Evolutionary conservation across 2,329 filamentous ascomycete genomes (phyloP), one percentile per base, ranked within the genome.

Genomic region (Chaetothyriales sp.): DNA sequence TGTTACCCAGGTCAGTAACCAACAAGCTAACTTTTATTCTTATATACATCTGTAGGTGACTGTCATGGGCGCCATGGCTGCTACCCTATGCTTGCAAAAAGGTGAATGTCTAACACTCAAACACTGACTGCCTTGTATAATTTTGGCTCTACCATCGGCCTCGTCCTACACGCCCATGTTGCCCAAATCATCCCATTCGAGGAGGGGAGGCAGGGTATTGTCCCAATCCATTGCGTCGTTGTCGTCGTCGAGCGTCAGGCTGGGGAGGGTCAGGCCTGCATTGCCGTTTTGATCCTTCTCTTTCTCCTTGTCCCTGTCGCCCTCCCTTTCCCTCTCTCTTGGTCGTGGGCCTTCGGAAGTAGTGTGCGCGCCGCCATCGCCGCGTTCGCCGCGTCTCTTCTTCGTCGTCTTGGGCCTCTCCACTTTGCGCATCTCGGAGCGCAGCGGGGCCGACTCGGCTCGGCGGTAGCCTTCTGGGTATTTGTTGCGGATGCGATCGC

Each of bases 401-500:
- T 44, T 51, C 1, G 51, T 47, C 33, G 22, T 44, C 18, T 53
- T 53, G 18, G 9, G 18, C 49, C 56, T 59, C 28, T 58, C 59
- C 13, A 52, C 48, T 46, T 53, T 58, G 47, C 54, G 58, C n/a
- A 58, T 48, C 44, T 59, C 59, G 2, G 52, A 53, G 22, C 54
- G 58, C 20, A 58, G 48, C 19, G 60, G 60, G 19, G 56, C 56
- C 47, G 69, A 67, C 5, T 73, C 73, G n/a, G 70, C 69, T 49
- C 69, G 66, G 10, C 70, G 70, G 60, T 81, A 83, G 18, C 73
- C 69, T 28, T 79, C 71, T 0, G 79, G 77, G 57, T 75, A 82
- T 29, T 73, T 72, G 6, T 77, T 80, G 15, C 80, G 71, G 56
- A 83, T 80, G 3, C 79, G 74, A 62, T 83, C 80, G 29, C 80